Percentiles rank a stretch among this genome's conserved stretches.
Conservation (phyloP, 208 protist genomes). For the Porcisia hertigi region DNA sequence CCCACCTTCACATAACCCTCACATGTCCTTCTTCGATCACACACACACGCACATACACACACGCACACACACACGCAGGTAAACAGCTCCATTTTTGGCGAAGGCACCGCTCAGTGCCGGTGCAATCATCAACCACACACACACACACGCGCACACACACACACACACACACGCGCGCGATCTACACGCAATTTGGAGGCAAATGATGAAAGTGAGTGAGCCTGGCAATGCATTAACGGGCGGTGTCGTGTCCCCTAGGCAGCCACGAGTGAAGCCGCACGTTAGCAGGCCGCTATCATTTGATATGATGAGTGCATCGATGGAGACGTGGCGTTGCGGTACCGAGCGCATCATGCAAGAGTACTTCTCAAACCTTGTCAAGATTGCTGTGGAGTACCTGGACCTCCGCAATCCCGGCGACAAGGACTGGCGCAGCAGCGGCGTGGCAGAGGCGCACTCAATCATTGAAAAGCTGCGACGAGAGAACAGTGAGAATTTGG, state of each 20-base stretch:
- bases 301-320: neutral
- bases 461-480: neutral
- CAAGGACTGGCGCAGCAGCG: neutral
- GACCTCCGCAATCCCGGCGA: neutral
- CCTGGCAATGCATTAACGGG: neutral
- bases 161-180: constrained; percentile 4
- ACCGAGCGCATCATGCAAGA: constrained; percentile 10
- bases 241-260: neutral
- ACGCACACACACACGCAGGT: neutral
- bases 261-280: neutral
- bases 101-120: neutral
- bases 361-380: constrained; percentile 15
- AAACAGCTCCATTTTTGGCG: neutral
- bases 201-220: neutral
- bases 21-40: too few relatives aligned
- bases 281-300: neutral
- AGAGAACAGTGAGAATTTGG: constrained; percentile 7
- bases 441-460: neutral
- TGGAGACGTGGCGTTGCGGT: constrained; percentile 4
- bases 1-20: too few relatives aligned
- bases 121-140: neutral
- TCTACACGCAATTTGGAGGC: neutral
- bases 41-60: neutral
- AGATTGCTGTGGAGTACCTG: constrained; percentile 4
- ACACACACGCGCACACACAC: constrained; percentile 7